Conservation (phyloP, 1,139 yeast species). For the Yamadazyma taylorii region DNA sequence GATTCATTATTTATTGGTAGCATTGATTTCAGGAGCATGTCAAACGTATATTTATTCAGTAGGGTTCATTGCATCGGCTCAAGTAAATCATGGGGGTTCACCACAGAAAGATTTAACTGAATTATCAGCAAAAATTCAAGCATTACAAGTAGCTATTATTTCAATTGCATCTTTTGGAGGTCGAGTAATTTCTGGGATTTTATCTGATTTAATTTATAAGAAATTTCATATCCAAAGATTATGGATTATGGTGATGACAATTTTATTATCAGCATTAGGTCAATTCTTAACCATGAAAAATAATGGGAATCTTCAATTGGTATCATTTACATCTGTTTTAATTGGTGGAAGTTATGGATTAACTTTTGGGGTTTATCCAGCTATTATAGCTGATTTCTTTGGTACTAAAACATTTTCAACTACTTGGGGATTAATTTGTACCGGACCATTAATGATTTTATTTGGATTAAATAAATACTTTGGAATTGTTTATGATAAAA, state of each 20-base stretch:
- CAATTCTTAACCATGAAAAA: slow-evolving; percentile 32
- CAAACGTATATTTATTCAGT: slow-evolving; percentile 47
- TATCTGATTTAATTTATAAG: slow-evolving; percentile 39
- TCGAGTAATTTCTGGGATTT: slow-evolving; percentile 36
- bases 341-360: slow-evolving; percentile 45
- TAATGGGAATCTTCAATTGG: slow-evolving; percentile 24
- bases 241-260: slow-evolving; percentile 38
- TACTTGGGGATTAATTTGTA: slow-evolving; percentile 47
- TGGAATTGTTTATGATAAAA: slow-evolving; percentile 39
- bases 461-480: slow-evolving; percentile 40
- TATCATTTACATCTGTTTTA: slow-evolving; percentile 33
- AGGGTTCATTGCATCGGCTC: slow-evolving; percentile 47
- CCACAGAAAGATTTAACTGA: slow-evolving; percentile 6
- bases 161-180: slow-evolving; percentile 45
- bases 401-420: slow-evolving; percentile 45
- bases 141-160: slow-evolving; percentile 44
- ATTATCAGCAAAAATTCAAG: slow-evolving; percentile 35
- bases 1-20: slow-evolving; percentile 35
- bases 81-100: slow-evolving; percentile 25
- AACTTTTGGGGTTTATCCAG: slow-evolving; percentile 46
- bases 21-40: slow-evolving; percentile 38
- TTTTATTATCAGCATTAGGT: slow-evolving; percentile 29
- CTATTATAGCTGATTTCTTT: slow-evolving; percentile 45
- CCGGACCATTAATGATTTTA: slow-evolving; percentile 40
- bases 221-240: slow-evolving; percentile 35